Percentiles rank a stretch among this genome's conserved stretches.
These are phyloP conservation scores for Mortierella polycephala DNA, from an alignment of 371 early-diverging fungal species.

Conservation along the genomic window DNA sequence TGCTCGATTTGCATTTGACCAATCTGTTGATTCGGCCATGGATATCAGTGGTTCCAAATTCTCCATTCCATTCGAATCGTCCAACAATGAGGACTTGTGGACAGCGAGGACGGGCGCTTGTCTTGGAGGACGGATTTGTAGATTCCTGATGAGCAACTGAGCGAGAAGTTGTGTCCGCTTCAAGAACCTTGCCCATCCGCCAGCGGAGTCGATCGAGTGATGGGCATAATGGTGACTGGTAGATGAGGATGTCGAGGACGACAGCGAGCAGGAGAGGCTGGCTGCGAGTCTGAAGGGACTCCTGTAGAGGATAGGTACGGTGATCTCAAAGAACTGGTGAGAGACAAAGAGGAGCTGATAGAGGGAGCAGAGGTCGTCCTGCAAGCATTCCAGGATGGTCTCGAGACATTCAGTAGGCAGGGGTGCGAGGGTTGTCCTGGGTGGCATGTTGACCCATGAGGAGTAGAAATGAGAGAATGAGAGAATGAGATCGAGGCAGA, in stretches of 20 bases:
- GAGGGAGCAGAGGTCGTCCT: constrained; percentile 31
- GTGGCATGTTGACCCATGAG: background rate
- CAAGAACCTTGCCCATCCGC: constrained; percentile 11
- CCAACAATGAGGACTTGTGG: constrained; percentile 4
- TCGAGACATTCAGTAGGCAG: constrained; percentile 49
- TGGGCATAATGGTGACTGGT: background rate
- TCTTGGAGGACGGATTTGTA: constrained; percentile 13
- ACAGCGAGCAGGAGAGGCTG: background rate
- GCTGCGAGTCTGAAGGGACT: constrained; percentile 43
- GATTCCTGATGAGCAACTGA: constrained; percentile 22
- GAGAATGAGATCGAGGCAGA: too few relatives aligned
- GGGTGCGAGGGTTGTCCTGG: background rate
- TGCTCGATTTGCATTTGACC: background rate
- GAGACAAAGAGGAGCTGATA: constrained; percentile 27
- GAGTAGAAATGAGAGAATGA: background rate
- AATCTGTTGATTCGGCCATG: background rate
- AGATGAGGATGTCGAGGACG: background rate
- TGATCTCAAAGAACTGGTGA: constrained; percentile 37
- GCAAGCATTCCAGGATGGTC: constrained; percentile 24
- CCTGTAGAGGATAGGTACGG: constrained; percentile 37
- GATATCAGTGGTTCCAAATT: constrained; percentile 25
- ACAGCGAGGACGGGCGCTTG: background rate
- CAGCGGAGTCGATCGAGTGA: background rate
- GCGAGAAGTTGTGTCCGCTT: constrained; percentile 24
- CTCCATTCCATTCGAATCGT: constrained; percentile 15